A percentile compares a stretch with the other conserved stretches of the same genome.
phyloP scores from a whole-genome alignment of 331 rosid genomes.

The Spiraea crenata region DNA sequence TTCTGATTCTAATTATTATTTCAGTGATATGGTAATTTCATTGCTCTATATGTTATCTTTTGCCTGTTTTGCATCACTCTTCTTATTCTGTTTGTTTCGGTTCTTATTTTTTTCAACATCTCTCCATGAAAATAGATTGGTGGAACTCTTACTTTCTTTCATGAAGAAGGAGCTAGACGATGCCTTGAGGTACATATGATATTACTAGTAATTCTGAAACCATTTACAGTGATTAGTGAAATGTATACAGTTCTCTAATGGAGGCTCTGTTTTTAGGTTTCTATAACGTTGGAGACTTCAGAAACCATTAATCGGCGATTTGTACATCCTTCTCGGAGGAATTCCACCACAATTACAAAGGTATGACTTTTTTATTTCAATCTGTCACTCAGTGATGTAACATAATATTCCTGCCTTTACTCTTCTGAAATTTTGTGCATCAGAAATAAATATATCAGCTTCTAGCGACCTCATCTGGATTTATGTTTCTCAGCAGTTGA shows the following conservation, averaged over 20 bases:
- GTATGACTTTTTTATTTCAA: conserved; percentile 28
- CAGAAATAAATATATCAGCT: too few species aligned
- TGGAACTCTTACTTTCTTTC: conserved; percentile 94
- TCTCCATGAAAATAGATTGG: conserved; percentile 59
- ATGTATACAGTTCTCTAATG: conserved; percentile 15
- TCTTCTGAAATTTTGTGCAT: too few species aligned
- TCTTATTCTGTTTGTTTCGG: not conserved
- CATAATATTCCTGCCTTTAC: not conserved
- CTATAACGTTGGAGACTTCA: conserved; percentile 81
- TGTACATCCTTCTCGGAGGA: conserved; percentile 89
- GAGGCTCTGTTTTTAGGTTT: conserved; percentile 50
- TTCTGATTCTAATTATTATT: conserved; percentile 83
- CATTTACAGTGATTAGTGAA: not conserved
- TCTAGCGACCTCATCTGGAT: too few species aligned
- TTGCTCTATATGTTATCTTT: conserved; percentile 8
- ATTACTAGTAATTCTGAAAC: conserved; percentile 20
- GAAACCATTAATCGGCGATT: conserved; percentile 75
- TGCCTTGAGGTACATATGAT: conserved; percentile 87
- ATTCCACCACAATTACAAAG: conserved; percentile 94
- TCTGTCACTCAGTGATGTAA: not conserved
- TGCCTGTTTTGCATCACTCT: conserved; percentile 5
- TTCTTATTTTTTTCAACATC: not conserved
- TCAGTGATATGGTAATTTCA: conserved; percentile 78
- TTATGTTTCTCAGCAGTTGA: too few species aligned
- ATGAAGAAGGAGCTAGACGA: conserved; percentile 78